Evolutionary conservation across 305 asterid species (phyloP), one percentile per base, ranked within the genome.

Genomic region (Rubia occidens): DNA sequence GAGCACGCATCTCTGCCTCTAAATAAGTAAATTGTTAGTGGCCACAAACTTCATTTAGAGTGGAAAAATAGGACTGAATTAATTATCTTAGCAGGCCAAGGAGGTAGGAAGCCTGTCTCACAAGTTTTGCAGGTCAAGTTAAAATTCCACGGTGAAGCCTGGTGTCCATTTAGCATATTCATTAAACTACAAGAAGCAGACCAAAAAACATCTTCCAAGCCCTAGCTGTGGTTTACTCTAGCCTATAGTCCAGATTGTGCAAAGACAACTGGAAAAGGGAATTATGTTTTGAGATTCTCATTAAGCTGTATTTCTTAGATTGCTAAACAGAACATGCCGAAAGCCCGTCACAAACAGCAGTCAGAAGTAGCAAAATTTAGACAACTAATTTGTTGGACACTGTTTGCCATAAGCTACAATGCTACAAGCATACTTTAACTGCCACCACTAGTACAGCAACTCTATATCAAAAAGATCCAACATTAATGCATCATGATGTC

Each of bases 281-380:
- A 44, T 11, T 8, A 14, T 6, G 49, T 20, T 49, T n/a, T 35
- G 14, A 44, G 26, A 32, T 32, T 40, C 13, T 60, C 32, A 13
- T 7, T 45, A 39, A 66, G 14, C 59, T 29, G 58, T 6, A 14
- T 26, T 66, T 47, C 39, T 43, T 20, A 9, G 11, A 35, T 11
- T 20, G 65, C 2, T 26, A 20, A 63, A 51, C 8, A 35, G 55
- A 63, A 2, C 60, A 37, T 15, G 43, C 51, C 8, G 3, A 11
- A 71, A 29, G 29, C 14, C 51, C 11, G 11, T 62, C 56, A 66
- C 69, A 66, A 21, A 47, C 53, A 65, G 10, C 24, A 45, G 45
- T 42, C 32, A 63, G 47, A 71, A 21, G 43, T 4, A 35, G 8
- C 42, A 29, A 32, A 9, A 21, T 9, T 21, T 71, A 32, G 32